These are phyloP conservation scores for Camelina sativa DNA, from an alignment of 345 rosid genomes.

Conservation along the genomic window DNA sequence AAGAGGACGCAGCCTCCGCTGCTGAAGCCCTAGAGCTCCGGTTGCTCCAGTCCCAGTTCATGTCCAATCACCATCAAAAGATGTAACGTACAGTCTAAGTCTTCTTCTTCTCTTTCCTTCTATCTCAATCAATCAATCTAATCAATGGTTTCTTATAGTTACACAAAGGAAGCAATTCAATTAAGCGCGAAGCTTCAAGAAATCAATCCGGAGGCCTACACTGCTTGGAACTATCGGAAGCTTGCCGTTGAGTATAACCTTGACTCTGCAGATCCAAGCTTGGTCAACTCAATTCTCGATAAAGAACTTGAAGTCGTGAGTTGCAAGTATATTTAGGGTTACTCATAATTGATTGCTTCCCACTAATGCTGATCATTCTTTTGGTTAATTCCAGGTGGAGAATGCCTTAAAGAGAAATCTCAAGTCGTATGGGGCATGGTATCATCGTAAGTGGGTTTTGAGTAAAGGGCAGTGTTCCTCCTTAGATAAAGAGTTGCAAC, in stretches of 20 bases:
- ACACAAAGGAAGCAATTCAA: slow-evolving; percentile 67
- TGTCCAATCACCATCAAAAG: slow-evolving; percentile 61
- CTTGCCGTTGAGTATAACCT: slow-evolving; percentile 53
- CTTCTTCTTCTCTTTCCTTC: too few species aligned
- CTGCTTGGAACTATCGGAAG: slow-evolving; percentile 84
- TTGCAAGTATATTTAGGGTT: too few species aligned
- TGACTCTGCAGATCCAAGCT: slow-evolving; percentile 48
- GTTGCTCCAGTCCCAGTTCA: slow-evolving; percentile 61
- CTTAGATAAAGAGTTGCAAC: slow-evolving; percentile 42
- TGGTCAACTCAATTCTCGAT: slow-evolving; percentile 54
- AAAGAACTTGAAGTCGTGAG: slow-evolving; percentile 68
- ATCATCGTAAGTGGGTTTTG: slow-evolving; percentile 84
- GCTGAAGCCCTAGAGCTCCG: slow-evolving; percentile 73
- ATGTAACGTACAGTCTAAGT: slow-evolving; percentile 45
- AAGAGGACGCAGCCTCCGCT: slow-evolving; percentile 46
- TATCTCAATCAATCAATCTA: too few species aligned
- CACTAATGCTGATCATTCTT: neutral
- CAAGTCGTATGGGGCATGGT: slow-evolving; percentile 84
- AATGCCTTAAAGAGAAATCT: neutral
- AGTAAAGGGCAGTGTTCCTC: neutral
- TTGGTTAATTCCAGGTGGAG: neutral
- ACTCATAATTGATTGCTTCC: neutral
- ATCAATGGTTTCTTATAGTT: slow-evolving; percentile 43
- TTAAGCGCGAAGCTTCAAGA: slow-evolving; percentile 71
- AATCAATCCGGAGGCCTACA: slow-evolving; percentile 72